Evolutionary conservation across 306 rosid genomes (phyloP).

Genomic region (Lupinus albus): DNA sequence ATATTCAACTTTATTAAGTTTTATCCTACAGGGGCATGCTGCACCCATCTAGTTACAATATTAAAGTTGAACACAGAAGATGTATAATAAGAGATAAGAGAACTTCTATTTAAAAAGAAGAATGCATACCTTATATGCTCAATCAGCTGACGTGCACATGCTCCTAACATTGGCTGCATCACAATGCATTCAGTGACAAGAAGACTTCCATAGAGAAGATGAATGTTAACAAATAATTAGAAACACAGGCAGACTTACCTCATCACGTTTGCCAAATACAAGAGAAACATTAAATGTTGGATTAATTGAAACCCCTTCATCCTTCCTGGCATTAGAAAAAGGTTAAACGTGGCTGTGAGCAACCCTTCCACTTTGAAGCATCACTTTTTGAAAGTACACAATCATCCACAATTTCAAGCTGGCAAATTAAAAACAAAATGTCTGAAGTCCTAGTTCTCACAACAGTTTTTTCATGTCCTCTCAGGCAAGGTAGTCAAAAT

Average conservation of each 20-base stretch:
- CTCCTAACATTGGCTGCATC: constrained; percentile 81
- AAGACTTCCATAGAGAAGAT: constrained; percentile 31
- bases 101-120: constrained; percentile 17
- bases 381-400: constrained; percentile 26
- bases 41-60: not conserved
- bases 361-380: constrained; percentile 14
- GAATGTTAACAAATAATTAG: constrained; percentile 27
- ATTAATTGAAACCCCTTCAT: constrained; percentile 75
- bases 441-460: constrained; percentile 25
- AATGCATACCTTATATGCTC: constrained; percentile 70
- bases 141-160: constrained; percentile 86
- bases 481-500: no score
- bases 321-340: constrained; percentile 61
- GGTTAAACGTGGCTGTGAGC: constrained; percentile 30
- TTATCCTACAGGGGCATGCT: constrained; percentile 3
- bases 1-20: no score
- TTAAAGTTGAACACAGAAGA: not conserved
- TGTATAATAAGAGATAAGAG: constrained; percentile 7
- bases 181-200: constrained; percentile 15
- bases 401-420: constrained; percentile 21
- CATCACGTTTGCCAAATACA: constrained; percentile 90
- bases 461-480: not conserved
- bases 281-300: constrained; percentile 86
- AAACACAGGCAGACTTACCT: constrained; percentile 54
- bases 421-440: not conserved